Evolutionary conservation across 176 grass and related monocot genomes (phyloP), one percentile per base, ranked within the genome.

Genomic region (Musa troglodytarum): DNA sequence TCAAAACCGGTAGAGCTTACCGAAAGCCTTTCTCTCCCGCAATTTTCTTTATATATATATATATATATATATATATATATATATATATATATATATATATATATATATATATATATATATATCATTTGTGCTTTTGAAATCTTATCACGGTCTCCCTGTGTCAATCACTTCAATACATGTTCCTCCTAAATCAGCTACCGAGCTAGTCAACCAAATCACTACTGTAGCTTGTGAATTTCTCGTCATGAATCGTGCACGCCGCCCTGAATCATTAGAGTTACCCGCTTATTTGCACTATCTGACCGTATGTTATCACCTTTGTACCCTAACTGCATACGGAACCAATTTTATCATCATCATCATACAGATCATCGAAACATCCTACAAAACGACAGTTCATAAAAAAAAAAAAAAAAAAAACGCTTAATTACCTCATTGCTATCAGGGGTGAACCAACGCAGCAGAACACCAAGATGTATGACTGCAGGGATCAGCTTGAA

Each of bases 401-500:
- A 0, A 73, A 19, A 13, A 49, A 56, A 50, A 70, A 8, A 29
- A 8, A 7, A 61, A 20, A 25, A 22, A 22, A 22, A 22, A 22
- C 2, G 12, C 53, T 21, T 3, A 28, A 71, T 95, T 79, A 89
- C 84, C 75, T 94, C 90, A 81, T 81, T 88, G 78, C 55, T 87
- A 85, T 99, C 96, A 52, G 92, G 86, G 23, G 96, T 88, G 79
- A 99, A 99, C 96, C 96, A 99, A 75, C 96, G 81, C 76, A 99
- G 80, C 19, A 99, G 84, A 68, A 99, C 91, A 73, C 96, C 96
- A 16, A 99, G 96, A 72, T 95, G 96, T 51, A 95, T 84, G 59
- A 99, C 88, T 25, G 96, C 88, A 23, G 96, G 96, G 64, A 99
- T 99, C 83, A 99, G 87, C 89, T 99, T 99, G 81, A 95, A 99